phyloP scores from a whole-genome alignment of 257 asterid genomes.

The Paraleonurus japonicus region DNA sequence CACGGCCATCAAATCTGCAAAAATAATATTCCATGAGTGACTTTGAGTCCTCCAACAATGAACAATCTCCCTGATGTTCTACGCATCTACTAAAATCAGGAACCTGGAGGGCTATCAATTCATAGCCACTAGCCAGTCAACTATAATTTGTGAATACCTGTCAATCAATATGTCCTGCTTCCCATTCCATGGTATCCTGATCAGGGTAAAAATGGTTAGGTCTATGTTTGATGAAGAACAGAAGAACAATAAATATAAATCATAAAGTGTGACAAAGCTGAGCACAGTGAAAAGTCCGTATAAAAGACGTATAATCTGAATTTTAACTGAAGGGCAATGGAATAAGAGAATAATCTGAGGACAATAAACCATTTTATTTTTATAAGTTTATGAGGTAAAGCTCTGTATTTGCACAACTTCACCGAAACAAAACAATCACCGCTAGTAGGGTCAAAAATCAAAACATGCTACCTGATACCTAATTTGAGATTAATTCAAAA shows the following conservation, averaged over 20 bases:
- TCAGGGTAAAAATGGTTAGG: constrained; percentile 28
- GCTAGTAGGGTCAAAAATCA: not conserved
- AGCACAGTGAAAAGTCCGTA: not conserved
- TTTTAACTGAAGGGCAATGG: not conserved
- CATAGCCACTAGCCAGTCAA: not conserved
- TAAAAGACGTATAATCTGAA: not conserved
- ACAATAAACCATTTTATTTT: not conserved
- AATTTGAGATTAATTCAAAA: not conserved
- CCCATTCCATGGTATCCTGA: constrained; percentile 99
- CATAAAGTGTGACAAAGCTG: not conserved
- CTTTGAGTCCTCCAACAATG: not conserved
- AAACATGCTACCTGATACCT: not conserved
- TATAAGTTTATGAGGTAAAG: not conserved
- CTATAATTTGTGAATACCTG: constrained; percentile 51
- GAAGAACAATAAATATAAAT: not conserved
- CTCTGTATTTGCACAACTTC: not conserved
- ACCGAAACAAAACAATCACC: not conserved
- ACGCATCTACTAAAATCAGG: constrained; percentile 9
- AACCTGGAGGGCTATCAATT: not conserved
- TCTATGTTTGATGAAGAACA: constrained; percentile 2
- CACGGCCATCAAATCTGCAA: constrained; percentile 96
- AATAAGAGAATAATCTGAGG: not conserved
- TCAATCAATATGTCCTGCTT: constrained; percentile 89
- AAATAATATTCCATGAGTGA: constrained; percentile 23
- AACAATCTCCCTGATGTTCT: not conserved